phyloP scores from a whole-genome alignment of 768 basidiomycete genomes.

The Psilocybe tampanensis region DNA sequence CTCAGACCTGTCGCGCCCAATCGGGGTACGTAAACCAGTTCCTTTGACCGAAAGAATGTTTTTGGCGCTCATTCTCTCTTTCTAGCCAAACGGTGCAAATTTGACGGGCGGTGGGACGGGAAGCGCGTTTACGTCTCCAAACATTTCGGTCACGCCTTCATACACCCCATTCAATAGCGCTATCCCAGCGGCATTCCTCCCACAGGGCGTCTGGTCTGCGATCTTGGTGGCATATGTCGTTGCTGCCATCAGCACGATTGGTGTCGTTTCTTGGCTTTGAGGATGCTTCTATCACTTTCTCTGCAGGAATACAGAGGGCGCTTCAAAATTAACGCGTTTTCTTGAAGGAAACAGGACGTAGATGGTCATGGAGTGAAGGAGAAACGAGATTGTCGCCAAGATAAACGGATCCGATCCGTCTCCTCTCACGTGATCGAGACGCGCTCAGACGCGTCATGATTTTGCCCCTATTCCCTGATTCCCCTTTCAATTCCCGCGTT shows the following conservation, averaged over 20 bases:
- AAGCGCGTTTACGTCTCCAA: constrained; percentile 26
- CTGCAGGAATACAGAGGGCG: too few relatives aligned
- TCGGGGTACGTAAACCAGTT: constrained; percentile 48
- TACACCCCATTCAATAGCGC: constrained; percentile 55
- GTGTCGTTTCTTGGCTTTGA: constrained; percentile 24
- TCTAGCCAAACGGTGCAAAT: constrained; percentile 68
- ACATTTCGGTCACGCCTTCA: constrained; percentile 29
- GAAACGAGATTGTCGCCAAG: too few relatives aligned
- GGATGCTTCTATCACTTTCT: too few relatives aligned
- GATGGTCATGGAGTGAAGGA: too few relatives aligned
- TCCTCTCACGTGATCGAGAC: too few relatives aligned
- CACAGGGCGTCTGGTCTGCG: constrained; percentile 35
- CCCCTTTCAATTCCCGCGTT: too few relatives aligned
- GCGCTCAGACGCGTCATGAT: too few relatives aligned
- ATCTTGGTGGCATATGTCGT: constrained; percentile 38
- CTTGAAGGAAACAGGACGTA: too few relatives aligned
- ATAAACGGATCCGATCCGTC: too few relatives aligned
- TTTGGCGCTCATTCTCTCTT: constrained; percentile 2
- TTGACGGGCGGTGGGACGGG: constrained; percentile 64
- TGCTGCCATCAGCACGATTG: constrained; percentile 35
- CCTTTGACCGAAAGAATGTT: neutral
- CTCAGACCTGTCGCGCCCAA: constrained; percentile 60
- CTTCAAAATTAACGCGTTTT: too few relatives aligned
- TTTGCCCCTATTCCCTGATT: too few relatives aligned
- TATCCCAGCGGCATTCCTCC: constrained; percentile 23